A percentile compares a stretch with the other conserved stretches of the same genome.
phyloP scores from a whole-genome alignment of 257 asterid genomes.

The Fraxinus quadrangulata region DNA sequence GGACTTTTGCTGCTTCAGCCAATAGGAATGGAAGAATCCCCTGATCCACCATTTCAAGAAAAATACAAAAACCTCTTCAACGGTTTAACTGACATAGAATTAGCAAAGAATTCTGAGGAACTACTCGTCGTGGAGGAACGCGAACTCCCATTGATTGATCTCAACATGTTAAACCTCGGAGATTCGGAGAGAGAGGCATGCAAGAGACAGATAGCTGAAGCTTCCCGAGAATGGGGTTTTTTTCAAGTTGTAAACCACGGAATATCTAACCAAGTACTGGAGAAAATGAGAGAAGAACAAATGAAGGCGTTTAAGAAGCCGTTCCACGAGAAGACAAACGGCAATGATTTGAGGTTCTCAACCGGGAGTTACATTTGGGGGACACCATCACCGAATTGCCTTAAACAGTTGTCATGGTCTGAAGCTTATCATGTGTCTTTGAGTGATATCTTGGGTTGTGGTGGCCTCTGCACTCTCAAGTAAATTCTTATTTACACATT shows the following conservation, averaged over 20 bases:
- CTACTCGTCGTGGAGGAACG: slow-evolving; percentile 44
- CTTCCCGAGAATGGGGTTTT: slow-evolving; percentile 87
- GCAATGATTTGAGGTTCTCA: slow-evolving; percentile 44
- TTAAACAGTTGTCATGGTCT: slow-evolving; percentile 75
- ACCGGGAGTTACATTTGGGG: slow-evolving; percentile 85
- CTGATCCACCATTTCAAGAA: slow-evolving; percentile 77
- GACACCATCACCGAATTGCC: slow-evolving; percentile 61
- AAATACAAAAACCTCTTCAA: slow-evolving; percentile 49
- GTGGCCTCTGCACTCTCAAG: slow-evolving; percentile 52
- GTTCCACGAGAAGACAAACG: slow-evolving; percentile 48
- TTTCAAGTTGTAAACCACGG: slow-evolving; percentile 87
- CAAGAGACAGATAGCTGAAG: slow-evolving; percentile 56
- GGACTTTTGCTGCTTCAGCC: slow-evolving; percentile 27
- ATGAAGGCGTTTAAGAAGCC: slow-evolving; percentile 61
- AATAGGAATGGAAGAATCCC: slow-evolving; percentile 51
- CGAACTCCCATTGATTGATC: slow-evolving; percentile 73
- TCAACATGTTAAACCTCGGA: slow-evolving; percentile 43
- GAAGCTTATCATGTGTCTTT: slow-evolving; percentile 82
- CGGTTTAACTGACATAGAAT: not conserved
- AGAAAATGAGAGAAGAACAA: slow-evolving; percentile 61
- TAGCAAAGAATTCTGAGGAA: slow-evolving; percentile 14
- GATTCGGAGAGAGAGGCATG: slow-evolving; percentile 48
- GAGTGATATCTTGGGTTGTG: slow-evolving; percentile 41
- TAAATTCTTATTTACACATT: slow-evolving; percentile 22
- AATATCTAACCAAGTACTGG: slow-evolving; percentile 48